phyloP scores from a whole-genome alignment of 2,329 filamentous ascomycete species.

The Cercospora sp. region DNA sequence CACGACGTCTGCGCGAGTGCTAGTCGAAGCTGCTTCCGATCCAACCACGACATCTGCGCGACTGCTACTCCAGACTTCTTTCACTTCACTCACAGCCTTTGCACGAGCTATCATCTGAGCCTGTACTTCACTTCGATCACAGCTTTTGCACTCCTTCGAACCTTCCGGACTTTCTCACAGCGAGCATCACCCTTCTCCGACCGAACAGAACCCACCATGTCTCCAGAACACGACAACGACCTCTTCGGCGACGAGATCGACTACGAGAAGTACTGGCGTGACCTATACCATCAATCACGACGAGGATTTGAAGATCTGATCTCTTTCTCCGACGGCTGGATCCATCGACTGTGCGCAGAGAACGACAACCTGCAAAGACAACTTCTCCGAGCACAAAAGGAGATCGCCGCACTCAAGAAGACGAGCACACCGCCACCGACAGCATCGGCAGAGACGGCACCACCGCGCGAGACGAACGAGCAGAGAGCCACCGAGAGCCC shows the following conservation, averaged over 20 bases:
- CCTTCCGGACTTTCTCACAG: background rate
- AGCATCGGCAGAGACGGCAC: background rate
- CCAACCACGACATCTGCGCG: background rate
- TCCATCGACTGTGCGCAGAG: background rate
- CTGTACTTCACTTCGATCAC: background rate
- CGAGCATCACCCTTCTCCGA: background rate
- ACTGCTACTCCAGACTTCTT: background rate
- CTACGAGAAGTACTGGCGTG: background rate
- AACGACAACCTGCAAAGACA: background rate
- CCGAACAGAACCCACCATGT: background rate
- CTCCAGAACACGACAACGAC: background rate
- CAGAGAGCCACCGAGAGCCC: background rate
- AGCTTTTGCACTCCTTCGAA: background rate
- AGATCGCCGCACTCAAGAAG: slow-evolving; percentile 2
- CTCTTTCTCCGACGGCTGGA: background rate
- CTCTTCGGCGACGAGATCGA: background rate
- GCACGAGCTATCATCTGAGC: background rate
- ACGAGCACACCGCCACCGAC: background rate
- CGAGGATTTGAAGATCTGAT: background rate
- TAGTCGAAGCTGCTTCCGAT: background rate
- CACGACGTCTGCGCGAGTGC: background rate
- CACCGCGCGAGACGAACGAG: background rate
- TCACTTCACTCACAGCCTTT: background rate
- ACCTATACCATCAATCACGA: background rate
- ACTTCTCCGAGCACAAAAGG: background rate